Evolutionary conservation across 1,284 basidiomycete genomes (phyloP), one percentile per base, ranked within the genome.

Genomic region (Cutaneotrichosporon cutaneum): DNA sequence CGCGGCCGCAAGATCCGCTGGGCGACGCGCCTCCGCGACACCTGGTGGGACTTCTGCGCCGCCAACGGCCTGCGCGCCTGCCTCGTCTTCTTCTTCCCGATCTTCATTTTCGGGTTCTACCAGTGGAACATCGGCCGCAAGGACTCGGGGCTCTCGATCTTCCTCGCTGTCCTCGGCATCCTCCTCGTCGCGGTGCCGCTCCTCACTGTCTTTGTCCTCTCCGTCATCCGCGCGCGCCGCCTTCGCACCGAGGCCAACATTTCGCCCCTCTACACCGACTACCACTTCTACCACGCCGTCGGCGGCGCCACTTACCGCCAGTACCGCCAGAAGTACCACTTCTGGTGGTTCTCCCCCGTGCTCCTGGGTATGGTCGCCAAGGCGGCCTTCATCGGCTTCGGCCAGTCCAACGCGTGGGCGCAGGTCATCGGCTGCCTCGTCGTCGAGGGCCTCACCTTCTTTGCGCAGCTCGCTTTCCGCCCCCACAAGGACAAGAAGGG

Each of bases 131-230:
- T 95, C 62, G 83, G 78, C 27, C 54, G 33, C 16, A 32, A 85
- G 62, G 91, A 94, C 76, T 93, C 91, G 0, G 90, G 89, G 86
- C 82, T 93, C 1, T 85, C 92, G 0, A 81, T 87, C 52, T 82
- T 92, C 72, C 77, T 91, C 51, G 82, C 78, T 1, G 80, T 89
- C 51, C 65, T 86, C 83, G 68, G 86, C 68, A 84, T 86, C 71
- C 71, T 85, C 61, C 77, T 84, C 57, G 80, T 87, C 6, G 72
- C 90, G 33, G 68, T 81, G n/a, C 83, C 84, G 24, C 80, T 85
- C 50, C 76, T 89, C 30, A 63, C 64, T 13, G 72, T 67, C 13
- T 73, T 78, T 55, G 56, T 75, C 21, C 65, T 76, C 24, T 70
- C 74, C 4, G 42, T 74, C 45, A 53, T 70, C 24, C 66, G 72